Conservation (phyloP, 768 basidiomycete species). For the Boletus reticuloceps region DNA sequence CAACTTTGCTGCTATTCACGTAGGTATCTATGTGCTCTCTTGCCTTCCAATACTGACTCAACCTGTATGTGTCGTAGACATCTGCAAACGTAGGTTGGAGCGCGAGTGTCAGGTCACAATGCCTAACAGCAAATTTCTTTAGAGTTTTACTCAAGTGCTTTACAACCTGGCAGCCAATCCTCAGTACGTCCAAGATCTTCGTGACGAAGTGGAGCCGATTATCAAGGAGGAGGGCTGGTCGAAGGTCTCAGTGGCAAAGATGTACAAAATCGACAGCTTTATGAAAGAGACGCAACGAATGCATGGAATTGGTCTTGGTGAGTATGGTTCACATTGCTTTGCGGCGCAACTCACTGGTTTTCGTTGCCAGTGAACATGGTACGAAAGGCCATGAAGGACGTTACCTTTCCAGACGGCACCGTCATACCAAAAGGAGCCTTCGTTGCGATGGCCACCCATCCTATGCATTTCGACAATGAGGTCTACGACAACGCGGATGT, state of each 20-base stretch:
- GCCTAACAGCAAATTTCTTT: neutral
- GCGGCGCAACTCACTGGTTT: too few relatives aligned
- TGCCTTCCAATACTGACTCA: neutral
- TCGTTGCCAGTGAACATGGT: conserved; percentile 3
- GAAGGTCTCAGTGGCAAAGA: conserved; percentile 14
- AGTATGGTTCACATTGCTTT: neutral
- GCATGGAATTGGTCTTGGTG: conserved; percentile 28
- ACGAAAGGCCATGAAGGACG: conserved; percentile 11
- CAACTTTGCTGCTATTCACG: conserved; percentile 27
- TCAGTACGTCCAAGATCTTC: conserved; percentile 12
- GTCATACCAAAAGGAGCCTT: conserved; percentile 34
- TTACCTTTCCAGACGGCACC: conserved; percentile 37
- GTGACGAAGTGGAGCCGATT: conserved; percentile 15
- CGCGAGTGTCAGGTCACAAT: neutral
- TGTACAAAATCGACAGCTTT: conserved; percentile 21
- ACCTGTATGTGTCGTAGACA: neutral
- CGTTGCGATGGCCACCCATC: conserved; percentile 20
- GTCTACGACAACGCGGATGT: conserved; percentile 33
- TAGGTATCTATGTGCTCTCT: neutral
- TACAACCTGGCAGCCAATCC: conserved; percentile 11
- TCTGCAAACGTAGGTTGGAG: conserved; percentile 6
- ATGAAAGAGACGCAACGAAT: conserved; percentile 24
- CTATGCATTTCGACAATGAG: conserved; percentile 21
- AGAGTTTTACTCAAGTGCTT: conserved; percentile 12
- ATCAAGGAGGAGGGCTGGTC: conserved; percentile 17